Percentiles rank a stretch among this genome's conserved stretches.
Evolutionary conservation across 1,284 basidiomycete genomes (phyloP).

Genomic region (Leccinum ambiguum): DNA sequence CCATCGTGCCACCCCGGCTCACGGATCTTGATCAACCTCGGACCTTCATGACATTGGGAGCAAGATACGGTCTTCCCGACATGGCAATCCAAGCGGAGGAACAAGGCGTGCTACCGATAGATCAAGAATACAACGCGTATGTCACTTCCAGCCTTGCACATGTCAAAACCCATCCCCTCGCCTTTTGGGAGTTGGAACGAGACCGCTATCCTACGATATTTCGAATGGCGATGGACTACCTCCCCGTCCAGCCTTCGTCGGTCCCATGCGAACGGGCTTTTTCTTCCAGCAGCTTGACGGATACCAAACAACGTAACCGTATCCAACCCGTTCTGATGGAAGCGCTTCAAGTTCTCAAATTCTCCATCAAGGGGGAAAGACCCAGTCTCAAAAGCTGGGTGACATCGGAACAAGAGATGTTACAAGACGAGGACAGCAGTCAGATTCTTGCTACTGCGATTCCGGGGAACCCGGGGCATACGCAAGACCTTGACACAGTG

Average conservation of each 20-base stretch:
- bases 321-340: neutral
- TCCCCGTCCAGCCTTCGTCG: neutral
- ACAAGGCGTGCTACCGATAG: neutral
- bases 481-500: neutral
- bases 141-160: neutral
- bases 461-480: neutral
- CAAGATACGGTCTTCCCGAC: neutral
- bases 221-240: slow-evolving; percentile 1
- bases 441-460: neutral
- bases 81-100: neutral
- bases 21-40: neutral
- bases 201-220: neutral
- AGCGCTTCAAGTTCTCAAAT: slow-evolving; percentile 1
- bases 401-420: neutral
- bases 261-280: neutral
- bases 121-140: neutral
- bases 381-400: neutral
- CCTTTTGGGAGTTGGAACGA: neutral
- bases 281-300: neutral
- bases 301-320: neutral
- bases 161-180: neutral
- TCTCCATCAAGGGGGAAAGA: neutral
- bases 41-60: neutral
- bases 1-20: neutral
- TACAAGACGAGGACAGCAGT: neutral